Evolutionary conservation across 179 eudicot species (phyloP), one percentile per base, ranked within the genome.

Genomic region (Patellifolia procumbens): DNA sequence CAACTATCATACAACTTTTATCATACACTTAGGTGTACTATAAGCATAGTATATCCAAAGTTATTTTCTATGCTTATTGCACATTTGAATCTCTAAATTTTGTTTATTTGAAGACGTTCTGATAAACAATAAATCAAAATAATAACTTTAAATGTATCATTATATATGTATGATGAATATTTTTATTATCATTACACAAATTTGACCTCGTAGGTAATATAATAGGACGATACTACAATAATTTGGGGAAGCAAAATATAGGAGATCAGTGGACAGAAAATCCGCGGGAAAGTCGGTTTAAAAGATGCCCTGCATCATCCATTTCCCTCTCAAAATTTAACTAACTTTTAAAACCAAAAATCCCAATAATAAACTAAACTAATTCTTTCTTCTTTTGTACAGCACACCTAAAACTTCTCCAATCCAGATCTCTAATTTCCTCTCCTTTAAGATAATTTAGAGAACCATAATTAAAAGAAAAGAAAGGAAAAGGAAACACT

Each of bases 381-480:
- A 58, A 7, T 55, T 16, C n/a, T 46, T 28, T 48, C 12, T 19
- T 13, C 17, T n/a, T 55, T 65, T 80, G 61, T 56, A 55, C 19
- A 61, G 58, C 11, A 62, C 0, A 16, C 86, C 86, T 81, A 78
- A 71, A 84, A 78, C 46, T 81, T 81, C 86, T 84, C 86, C 7
- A 67, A 64, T 51, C 83, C 80, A 78, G 19, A 37, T 74, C 70
- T 62, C 48, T 42, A 49, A 64, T 62, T 35, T 49, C 31, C 42
- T 49, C 81, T 72, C 43, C 19, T 65, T 66, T 58, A 62, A 81
- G 26, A 52, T 60, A 72, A 72, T 16, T 7, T 37, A 51, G 9
- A 61, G 46, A 42, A 32, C 67, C 3, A 29, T n/a, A 31, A 24
- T 28, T 39, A 64, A 43, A 15, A 46, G 1, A 49, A 56, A n/a